Evolutionary conservation across 2,329 filamentous ascomycete genomes (phyloP).

Genomic region (Exophiala bonariae): DNA sequence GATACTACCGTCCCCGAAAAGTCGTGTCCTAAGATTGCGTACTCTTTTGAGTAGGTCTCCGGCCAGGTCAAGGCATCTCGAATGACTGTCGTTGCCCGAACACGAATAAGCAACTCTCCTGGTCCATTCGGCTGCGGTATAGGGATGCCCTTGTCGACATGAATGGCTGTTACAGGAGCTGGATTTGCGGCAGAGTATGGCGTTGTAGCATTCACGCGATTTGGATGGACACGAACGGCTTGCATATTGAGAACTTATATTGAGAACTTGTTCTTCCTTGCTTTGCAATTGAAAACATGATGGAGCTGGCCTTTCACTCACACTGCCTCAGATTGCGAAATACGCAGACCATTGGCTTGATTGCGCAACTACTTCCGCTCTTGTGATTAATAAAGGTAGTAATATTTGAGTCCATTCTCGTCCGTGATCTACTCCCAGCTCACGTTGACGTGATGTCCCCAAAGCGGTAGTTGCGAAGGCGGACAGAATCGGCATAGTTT

Average conservation of each 20-base stretch:
- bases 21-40: constrained; percentile 22
- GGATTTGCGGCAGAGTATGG: constrained; percentile 12
- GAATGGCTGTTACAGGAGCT: constrained; percentile 22
- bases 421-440: too few species aligned
- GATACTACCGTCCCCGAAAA: constrained; percentile 19
- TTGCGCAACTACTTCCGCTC: too few species aligned
- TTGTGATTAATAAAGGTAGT: too few species aligned
- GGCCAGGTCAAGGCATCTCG: constrained; percentile 31
- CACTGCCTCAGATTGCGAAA: too few species aligned
- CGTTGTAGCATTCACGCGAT: not conserved
- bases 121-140: constrained; percentile 21
- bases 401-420: too few species aligned
- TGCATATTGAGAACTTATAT: constrained; percentile 3
- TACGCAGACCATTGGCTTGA: too few species aligned
- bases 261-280: not conserved
- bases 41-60: constrained; percentile 30
- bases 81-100: constrained; percentile 29
- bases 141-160: constrained; percentile 25
- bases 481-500: too few species aligned
- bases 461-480: too few species aligned
- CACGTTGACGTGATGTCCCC: too few species aligned
- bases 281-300: too few species aligned
- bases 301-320: too few species aligned
- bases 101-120: constrained; percentile 26
- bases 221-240: constrained; percentile 10